Percentiles rank a stretch among this genome's conserved stretches.
Evolutionary conservation across 2,329 filamentous ascomycete genomes (phyloP).

Genomic region (Colletotrichum sp.): DNA sequence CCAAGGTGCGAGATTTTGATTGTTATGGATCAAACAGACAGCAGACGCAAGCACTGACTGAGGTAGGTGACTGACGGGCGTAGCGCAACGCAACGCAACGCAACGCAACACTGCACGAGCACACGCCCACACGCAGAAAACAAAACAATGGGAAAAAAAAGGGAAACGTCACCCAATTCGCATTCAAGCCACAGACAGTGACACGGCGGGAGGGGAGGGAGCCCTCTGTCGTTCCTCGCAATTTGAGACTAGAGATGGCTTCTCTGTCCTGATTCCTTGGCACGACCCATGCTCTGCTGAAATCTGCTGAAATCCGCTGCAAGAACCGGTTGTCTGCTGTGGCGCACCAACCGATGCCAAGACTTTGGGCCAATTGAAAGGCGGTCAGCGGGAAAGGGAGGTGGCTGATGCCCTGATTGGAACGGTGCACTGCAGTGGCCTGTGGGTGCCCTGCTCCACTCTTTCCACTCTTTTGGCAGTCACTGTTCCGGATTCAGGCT

Average conservation of each 20-base stretch:
- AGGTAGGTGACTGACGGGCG: background rate
- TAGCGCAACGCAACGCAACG: background rate
- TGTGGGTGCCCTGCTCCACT: background rate
- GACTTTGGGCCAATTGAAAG: background rate
- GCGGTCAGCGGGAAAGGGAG: background rate
- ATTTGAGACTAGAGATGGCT: background rate
- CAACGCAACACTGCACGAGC: background rate
- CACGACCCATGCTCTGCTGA: background rate
- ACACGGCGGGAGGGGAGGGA: background rate
- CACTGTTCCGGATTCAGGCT: background rate
- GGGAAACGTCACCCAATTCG: background rate
- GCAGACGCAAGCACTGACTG: background rate
- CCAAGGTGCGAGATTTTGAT: constrained; percentile 2
- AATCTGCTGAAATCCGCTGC: background rate
- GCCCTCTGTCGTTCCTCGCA: background rate
- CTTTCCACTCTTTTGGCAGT: background rate
- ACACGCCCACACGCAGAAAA: background rate
- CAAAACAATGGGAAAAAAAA: background rate
- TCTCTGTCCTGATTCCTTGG: background rate
- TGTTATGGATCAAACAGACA: background rate
- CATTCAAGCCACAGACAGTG: constrained; percentile 7
- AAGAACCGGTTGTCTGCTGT: background rate
- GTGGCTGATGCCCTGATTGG: background rate
- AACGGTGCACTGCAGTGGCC: background rate
- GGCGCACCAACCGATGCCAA: background rate